A percentile compares a stretch with the other conserved stretches of the same genome.
Evolutionary conservation across 2,329 filamentous ascomycete species (phyloP).

Genomic region (Aureobasidium mangrovei): DNA sequence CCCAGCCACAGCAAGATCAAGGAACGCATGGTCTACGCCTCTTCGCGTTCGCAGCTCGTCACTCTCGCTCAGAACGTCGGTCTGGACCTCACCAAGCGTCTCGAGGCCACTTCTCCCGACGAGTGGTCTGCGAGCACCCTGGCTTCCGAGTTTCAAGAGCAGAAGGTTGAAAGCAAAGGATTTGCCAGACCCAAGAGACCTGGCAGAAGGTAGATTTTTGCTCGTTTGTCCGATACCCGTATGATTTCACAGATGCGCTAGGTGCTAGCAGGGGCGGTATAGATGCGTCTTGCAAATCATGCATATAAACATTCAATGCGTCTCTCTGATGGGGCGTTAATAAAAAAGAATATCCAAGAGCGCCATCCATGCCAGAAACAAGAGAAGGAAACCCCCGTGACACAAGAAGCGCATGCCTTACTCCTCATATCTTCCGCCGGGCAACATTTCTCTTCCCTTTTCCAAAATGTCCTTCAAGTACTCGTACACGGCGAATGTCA

Average conservation of each 20-base stretch:
- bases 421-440: conserved; percentile 42
- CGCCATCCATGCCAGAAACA: not conserved
- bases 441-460: conserved; percentile 37
- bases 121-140: conserved; percentile 63
- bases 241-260: not conserved
- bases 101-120: conserved; percentile 55
- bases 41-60: conserved; percentile 51
- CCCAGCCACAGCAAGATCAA: conserved; percentile 66
- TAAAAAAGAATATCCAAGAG: not conserved
- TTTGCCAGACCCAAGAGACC: conserved; percentile 76
- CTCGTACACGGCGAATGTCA: conserved; percentile 55
- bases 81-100: conserved; percentile 58
- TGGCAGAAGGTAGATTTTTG: conserved; percentile 43
- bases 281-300: not conserved
- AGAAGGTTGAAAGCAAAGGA: conserved; percentile 54
- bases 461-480: conserved; percentile 43
- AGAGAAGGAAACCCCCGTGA: not conserved
- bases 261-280: not conserved
- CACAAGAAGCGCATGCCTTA: conserved; percentile 21
- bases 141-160: conserved; percentile 58
- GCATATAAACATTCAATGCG: too few relatives aligned
- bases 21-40: conserved; percentile 76
- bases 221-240: not conserved
- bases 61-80: conserved; percentile 57
- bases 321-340: too few relatives aligned